Base-by-base conservation (phyloP, 345 rosid species). In the Erodium maritimum region DNA sequence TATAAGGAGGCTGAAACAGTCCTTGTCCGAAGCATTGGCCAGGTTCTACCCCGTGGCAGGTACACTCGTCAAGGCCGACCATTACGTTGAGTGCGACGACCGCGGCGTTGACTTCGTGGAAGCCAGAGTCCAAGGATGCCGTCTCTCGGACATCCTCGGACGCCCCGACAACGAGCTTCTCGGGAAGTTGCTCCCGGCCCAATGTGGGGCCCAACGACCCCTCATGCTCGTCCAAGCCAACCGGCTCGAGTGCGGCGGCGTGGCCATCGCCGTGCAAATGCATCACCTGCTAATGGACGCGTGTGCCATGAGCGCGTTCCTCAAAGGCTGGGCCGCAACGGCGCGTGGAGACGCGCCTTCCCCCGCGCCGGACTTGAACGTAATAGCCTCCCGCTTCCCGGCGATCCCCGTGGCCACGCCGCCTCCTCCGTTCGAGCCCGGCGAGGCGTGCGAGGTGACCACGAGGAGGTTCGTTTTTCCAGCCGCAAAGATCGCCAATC, bases 181-280 rank as follows among this genome's bases (percentile, higher is more conserved):
- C 63, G 71, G 69, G 65, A 69, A 0, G 63, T 54, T 23, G 29
- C 68, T 22, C 68, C 74, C 58, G 33, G 33, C 3, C 3, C 33
- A 25, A 7, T 2, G 33, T 7, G 33, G 33, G 33, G 33, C 33
- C 33, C 33, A 5, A n/a, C n/a, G 33, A 3, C 33, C 4, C 4
- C 4, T 7, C 33, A 2, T 78, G 48, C 61, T 72, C 2, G 70
- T 76, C 50, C 81, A 76, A 12, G 71, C 60, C 34, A 78, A 23
- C n/a, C 67, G 58, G 65, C 74, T 81, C 63, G 54, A 25, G 10
- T 55, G 68, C 51, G 71, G 71, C 5, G 71, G 71, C 20, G 3
- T 71, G 51, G 68, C 65, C 2, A 21, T 71, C 18, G 71, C 51
- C 4, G 6, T 60, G 9, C 60, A 59, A 22, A 18, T 67, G 45